phyloP scores from a whole-genome alignment of 225 moss, liverwort and hornwort genomes.

The Physcomitrium patens region DNA sequence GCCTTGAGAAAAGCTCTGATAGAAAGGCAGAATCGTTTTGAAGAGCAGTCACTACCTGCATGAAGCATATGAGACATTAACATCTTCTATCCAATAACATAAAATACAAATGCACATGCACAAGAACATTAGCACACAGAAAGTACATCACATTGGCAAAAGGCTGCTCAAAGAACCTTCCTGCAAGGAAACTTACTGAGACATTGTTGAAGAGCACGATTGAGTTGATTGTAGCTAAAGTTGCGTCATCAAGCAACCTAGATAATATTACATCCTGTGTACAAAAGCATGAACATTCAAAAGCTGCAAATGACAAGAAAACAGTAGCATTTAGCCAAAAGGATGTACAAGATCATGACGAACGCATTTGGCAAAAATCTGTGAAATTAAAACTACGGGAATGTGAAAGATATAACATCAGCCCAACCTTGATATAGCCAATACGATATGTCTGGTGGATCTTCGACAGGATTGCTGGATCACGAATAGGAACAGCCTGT shows the following conservation, averaged over 20 bases:
- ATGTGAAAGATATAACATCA: constrained; percentile 17
- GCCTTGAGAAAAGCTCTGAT: constrained; percentile 82
- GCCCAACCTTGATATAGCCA: constrained; percentile 92
- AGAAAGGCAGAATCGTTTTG: constrained; percentile 85
- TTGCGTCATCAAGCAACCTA: constrained; percentile 93
- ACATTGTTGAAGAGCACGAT: constrained; percentile 98
- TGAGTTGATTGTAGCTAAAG: constrained; percentile 96
- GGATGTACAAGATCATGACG: not conserved
- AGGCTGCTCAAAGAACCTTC: constrained; percentile 2
- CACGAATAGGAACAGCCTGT: constrained; percentile 95
- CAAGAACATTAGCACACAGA: constrained; percentile 2
- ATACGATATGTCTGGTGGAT: constrained; percentile 98
- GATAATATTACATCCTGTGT: constrained; percentile 96
- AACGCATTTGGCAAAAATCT: not conserved
- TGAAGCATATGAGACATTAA: constrained; percentile 22
- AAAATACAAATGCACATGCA: not conserved
- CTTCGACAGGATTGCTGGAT: constrained; percentile 77
- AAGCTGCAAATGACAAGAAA: constrained; percentile 17
- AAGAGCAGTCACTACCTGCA: constrained; percentile 90
- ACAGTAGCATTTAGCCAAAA: constrained; percentile 1
- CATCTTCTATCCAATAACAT: constrained; percentile 16
- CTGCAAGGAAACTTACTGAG: constrained; percentile 62
- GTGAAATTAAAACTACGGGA: constrained; percentile 8
- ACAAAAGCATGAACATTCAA: constrained; percentile 29
- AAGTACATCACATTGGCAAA: constrained; percentile 4